phyloP scores from a whole-genome alignment of 164 flowering plant species.

The Hamamelis virginiana region DNA sequence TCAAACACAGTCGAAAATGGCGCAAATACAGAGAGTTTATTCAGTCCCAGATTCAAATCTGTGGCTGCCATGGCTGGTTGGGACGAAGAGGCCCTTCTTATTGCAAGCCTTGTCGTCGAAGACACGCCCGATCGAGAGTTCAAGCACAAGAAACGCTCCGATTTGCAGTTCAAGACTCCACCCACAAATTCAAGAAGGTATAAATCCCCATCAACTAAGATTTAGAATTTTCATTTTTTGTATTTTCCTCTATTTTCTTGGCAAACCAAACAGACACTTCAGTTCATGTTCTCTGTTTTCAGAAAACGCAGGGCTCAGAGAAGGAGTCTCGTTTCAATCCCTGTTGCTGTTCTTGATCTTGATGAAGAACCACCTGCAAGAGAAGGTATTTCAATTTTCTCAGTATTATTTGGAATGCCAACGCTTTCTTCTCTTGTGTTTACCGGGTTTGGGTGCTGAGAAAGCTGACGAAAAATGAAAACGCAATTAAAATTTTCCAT shows the following conservation, averaged over 20 bases:
- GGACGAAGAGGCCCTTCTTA: conserved; percentile 83
- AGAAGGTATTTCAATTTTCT: conserved; percentile 25
- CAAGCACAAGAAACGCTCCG: conserved; percentile 51
- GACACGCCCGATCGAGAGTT: conserved; percentile 75
- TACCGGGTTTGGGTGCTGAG: neutral
- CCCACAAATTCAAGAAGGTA: conserved; percentile 68
- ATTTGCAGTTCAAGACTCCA: conserved; percentile 41
- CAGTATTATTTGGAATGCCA: neutral
- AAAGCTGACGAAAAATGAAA: neutral
- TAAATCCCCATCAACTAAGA: too few relatives aligned
- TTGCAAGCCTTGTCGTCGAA: conserved; percentile 68
- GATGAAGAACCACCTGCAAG: conserved; percentile 41
- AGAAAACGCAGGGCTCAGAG: conserved; percentile 61
- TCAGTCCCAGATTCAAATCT: conserved; percentile 81
- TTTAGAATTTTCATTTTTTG: neutral
- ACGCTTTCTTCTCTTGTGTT: neutral
- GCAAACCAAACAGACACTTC: too few relatives aligned
- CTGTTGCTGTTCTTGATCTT: conserved; percentile 45
- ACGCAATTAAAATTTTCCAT: too few relatives aligned
- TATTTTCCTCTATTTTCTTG: neutral
- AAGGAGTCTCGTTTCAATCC: conserved; percentile 36
- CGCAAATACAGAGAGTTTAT: conserved; percentile 26
- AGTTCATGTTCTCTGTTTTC: neutral
- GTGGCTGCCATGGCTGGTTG: conserved; percentile 90
- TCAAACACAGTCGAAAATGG: conserved; percentile 12